Evolutionary conservation across 2,329 filamentous ascomycete species (phyloP), one percentile per base, ranked within the genome.

Genomic region (Xylaria digitata): DNA sequence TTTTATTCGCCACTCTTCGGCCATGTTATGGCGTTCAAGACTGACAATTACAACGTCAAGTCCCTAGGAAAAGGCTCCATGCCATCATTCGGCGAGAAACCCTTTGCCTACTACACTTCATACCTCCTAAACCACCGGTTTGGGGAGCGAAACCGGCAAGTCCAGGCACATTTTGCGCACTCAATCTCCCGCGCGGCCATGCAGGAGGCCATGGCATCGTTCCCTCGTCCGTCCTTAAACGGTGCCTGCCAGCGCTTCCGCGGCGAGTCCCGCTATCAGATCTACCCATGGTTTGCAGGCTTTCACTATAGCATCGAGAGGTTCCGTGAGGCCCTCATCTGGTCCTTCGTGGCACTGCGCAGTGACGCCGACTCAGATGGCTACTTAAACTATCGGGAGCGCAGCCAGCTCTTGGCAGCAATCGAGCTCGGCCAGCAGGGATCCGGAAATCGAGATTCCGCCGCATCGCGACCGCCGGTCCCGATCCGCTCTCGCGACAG

Each of bases 291-390:
- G 80, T 82, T 76, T 65, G 76, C 77, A 0, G 71, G 75, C 17
- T 82, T 82, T 68, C 81, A 83, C 69, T 82, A 82, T 70, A 80
- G 77, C 15, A 82, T 82, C 58, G 80, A 82, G 70, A 71, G 81
- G 26, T 80, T 82, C 61, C 74, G 81, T 1, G 81, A 82, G 66
- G 80, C 78, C 5, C 70, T 82, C 21, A 72, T 82, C 15, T 82
- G 80, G 80, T 80, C 79, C 42, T 82, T 80, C 61, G 74, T 82
- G 58, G 80, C 81, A 77, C 72, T 78, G 7, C 76, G 79, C 6
- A 77, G 75, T 15, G 81, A 82, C 65, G 53, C 62, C 8, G 72
- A 82, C 66, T 67, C 71, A 7, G 78, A 82, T 62, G 80, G 80
- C 0, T 81, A 82, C 65, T 75, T 82, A 15, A 75, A 75, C 65